Conservation (phyloP, 306 rosid species). For the Acacia confusa region DNA sequence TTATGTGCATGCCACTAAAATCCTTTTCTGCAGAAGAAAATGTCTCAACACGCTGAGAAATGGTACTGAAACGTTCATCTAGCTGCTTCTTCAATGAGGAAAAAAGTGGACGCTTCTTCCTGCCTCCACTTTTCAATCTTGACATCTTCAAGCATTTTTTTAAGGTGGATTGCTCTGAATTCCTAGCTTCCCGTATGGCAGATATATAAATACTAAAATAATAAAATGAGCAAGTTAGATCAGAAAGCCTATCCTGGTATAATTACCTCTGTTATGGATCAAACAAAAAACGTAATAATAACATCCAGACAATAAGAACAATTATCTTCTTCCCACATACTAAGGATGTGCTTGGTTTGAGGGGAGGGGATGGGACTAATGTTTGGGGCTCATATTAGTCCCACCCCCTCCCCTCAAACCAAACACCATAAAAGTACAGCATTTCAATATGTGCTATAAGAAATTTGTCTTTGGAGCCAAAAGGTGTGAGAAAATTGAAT, state of each 20-base stretch:
- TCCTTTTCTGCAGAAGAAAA: slow-evolving; percentile 56
- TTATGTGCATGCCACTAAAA: slow-evolving; percentile 68
- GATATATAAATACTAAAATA: slow-evolving; percentile 54
- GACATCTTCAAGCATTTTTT: slow-evolving; percentile 31
- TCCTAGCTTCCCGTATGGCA: slow-evolving; percentile 54
- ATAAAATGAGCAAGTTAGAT: slow-evolving; percentile 22
- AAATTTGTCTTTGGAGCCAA: slow-evolving; percentile 7
- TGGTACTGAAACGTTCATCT: slow-evolving; percentile 64
- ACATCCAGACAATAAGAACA: slow-evolving; percentile 27
- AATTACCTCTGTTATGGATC: neutral
- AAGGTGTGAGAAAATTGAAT: neutral
- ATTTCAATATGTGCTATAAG: slow-evolving; percentile 3
- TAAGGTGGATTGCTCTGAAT: slow-evolving; percentile 40
- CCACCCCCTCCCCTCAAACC: too few species aligned
- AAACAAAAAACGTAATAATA: slow-evolving; percentile 7
- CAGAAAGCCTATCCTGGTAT: slow-evolving; percentile 6
- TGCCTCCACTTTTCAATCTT: slow-evolving; percentile 27
- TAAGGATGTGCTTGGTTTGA: too few species aligned
- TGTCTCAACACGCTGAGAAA: slow-evolving; percentile 76
- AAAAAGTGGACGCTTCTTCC: slow-evolving; percentile 43
- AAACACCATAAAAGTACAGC: neutral
- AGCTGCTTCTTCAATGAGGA: slow-evolving; percentile 50
- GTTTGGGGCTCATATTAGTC: too few species aligned
- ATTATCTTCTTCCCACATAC: slow-evolving; percentile 11
- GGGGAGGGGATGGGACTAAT: too few species aligned